phyloP scores from a whole-genome alignment of 371 early-diverging fungal species.

The Lichtheimia corymbifera region DNA sequence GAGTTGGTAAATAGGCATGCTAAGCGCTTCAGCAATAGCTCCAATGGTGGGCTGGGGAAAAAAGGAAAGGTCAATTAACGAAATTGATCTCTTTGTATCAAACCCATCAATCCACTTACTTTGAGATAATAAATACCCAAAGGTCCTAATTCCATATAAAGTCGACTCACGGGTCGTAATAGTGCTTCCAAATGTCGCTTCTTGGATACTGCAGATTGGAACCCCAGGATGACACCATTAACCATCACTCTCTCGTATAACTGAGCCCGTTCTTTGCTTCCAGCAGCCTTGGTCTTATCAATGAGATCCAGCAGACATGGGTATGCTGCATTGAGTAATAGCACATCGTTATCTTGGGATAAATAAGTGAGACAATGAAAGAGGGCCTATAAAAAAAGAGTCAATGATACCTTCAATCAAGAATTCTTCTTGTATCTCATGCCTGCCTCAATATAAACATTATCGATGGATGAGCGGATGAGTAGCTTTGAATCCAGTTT shows the following conservation, averaged over 20 bases:
- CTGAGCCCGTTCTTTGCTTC: slow-evolving; percentile 12
- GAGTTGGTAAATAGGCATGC: background rate
- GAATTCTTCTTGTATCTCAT: background rate
- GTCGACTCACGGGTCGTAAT: slow-evolving; percentile 15
- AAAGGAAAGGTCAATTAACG: background rate
- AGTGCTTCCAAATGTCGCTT: slow-evolving; percentile 18
- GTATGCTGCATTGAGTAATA: slow-evolving; percentile 28
- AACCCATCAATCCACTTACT: slow-evolving; percentile 9
- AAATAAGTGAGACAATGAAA: slow-evolving; percentile 39
- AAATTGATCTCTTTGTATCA: background rate
- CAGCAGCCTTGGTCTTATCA: slow-evolving; percentile 10
- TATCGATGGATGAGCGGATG: slow-evolving; percentile 22
- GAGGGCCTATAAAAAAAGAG: slow-evolving; percentile 20
- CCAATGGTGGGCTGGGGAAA: slow-evolving; percentile 19
- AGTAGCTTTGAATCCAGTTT: slow-evolving; percentile 21
- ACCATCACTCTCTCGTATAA: slow-evolving; percentile 32
- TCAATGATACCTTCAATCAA: background rate
- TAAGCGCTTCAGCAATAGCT: slow-evolving; percentile 11
- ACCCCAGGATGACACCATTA: slow-evolving; percentile 33
- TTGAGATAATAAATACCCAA: slow-evolving; percentile 35
- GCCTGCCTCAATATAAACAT: slow-evolving; percentile 38
- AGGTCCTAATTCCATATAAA: slow-evolving; percentile 25
- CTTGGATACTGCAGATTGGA: slow-evolving; percentile 27
- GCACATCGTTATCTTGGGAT: slow-evolving; percentile 27
- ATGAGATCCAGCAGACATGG: slow-evolving; percentile 36